Percentiles rank a stretch among this genome's conserved stretches.
Conservation (phyloP, 2,329 filamentous ascomycete genomes). For the Monosporascus sp. region DNA sequence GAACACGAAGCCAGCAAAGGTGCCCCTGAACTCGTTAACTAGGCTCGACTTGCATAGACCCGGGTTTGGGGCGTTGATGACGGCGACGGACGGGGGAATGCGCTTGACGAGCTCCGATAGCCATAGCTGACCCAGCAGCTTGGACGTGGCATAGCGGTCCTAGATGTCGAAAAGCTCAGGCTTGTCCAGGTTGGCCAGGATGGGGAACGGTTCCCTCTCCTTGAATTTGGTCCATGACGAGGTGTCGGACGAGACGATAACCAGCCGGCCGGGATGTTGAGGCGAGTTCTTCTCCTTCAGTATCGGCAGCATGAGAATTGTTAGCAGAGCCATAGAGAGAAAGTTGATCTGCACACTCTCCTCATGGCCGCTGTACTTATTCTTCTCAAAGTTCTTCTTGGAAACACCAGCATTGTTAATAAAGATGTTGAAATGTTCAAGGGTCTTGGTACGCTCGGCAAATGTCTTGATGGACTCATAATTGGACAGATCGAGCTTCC, state of each 20-base stretch:
- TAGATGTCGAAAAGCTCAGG: not conserved
- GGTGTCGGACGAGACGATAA: not conserved
- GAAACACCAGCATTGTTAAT: not conserved
- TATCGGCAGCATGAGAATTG: not conserved
- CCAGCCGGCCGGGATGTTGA: not conserved
- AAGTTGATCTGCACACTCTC: not conserved
- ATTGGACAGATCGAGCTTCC: not conserved
- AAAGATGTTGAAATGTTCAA: not conserved
- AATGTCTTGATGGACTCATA: not conserved
- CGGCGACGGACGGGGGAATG: not conserved
- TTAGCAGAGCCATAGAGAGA: not conserved
- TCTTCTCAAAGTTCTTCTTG: not conserved
- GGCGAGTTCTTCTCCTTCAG: not conserved
- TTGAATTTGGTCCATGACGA: not conserved
- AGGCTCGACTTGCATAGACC: not conserved
- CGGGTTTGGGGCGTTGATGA: not conserved
- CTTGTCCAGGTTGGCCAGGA: not conserved
- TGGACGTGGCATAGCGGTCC: not conserved
- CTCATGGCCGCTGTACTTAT: not conserved
- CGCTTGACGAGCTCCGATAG: not conserved
- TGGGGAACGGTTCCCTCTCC: not conserved
- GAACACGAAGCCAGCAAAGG: too few relatives aligned
- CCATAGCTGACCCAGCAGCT: not conserved
- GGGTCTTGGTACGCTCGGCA: not conserved
- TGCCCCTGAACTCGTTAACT: too few relatives aligned